A percentile compares a stretch with the other conserved stretches of the same genome.
Evolutionary conservation across 495 filamentous ascomycete species (phyloP).

Genomic region (Barbatosphaeria neglecta): DNA sequence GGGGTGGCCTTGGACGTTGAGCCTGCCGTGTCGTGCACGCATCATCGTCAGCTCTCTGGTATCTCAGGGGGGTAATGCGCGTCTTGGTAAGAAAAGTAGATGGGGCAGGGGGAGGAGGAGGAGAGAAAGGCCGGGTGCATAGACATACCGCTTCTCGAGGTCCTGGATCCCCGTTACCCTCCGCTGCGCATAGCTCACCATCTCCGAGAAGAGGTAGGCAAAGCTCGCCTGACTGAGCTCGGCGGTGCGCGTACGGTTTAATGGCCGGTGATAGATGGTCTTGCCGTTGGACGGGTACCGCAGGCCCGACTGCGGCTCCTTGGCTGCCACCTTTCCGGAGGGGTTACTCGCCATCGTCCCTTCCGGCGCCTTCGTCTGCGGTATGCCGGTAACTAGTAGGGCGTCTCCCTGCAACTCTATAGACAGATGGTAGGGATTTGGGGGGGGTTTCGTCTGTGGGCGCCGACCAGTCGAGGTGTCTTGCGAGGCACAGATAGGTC

Average conservation of each 20-base stretch:
- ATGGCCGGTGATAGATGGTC: slow-evolving; percentile 92
- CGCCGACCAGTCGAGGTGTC: too few relatives aligned
- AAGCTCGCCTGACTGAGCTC: slow-evolving; percentile 89
- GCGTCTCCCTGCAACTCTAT: too few relatives aligned
- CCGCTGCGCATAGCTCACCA: slow-evolving; percentile 91
- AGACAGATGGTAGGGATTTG: too few relatives aligned
- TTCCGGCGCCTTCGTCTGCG: background rate
- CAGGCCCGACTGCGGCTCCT: slow-evolving; percentile 52
- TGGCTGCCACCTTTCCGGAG: slow-evolving; percentile 22
- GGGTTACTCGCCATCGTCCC: slow-evolving; percentile 25
- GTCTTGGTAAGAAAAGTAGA: background rate
- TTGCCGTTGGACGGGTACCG: slow-evolving; percentile 91
- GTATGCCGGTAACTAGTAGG: too few relatives aligned
- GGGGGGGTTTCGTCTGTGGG: too few relatives aligned
- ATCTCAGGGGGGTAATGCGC: background rate
- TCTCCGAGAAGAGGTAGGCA: slow-evolving; percentile 90
- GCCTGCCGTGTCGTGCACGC: too few relatives aligned
- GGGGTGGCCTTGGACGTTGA: slow-evolving; percentile 91
- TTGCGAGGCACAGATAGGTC: too few relatives aligned
- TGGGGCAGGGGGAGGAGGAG: background rate
- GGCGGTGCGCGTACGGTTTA: slow-evolving; percentile 74
- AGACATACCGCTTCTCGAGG: slow-evolving; percentile 71
- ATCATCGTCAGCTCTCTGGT: too few relatives aligned
- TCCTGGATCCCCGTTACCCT: slow-evolving; percentile 86
- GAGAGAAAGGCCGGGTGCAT: background rate